Evolutionary conservation across 2,329 filamentous ascomycete species (phyloP).

Genomic region (Hypoxylon sp.): DNA sequence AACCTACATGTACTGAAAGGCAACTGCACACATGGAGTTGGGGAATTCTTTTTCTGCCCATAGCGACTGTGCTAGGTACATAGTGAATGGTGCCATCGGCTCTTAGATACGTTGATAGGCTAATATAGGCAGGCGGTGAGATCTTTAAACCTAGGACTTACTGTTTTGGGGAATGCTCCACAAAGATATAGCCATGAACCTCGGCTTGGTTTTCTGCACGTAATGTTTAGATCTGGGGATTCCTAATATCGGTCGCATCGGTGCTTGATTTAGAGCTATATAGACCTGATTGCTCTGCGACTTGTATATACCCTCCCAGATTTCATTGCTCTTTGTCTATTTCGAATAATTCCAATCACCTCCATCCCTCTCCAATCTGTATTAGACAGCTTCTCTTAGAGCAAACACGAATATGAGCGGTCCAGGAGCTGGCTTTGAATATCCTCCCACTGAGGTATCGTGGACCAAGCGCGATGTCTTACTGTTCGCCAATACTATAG

Average conservation of each 20-base stretch:
- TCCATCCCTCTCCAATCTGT: background rate
- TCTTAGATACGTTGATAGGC: conserved; percentile 1
- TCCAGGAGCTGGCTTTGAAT: conserved; percentile 81
- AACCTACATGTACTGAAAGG: background rate
- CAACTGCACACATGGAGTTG: background rate
- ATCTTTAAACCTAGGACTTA: background rate
- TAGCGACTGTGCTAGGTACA: background rate
- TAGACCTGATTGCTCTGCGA: background rate
- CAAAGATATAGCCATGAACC: conserved; percentile 29
- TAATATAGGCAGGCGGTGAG: conserved; percentile 25
- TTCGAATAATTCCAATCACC: background rate
- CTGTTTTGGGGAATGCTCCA: conserved; percentile 3
- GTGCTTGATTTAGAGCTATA: conserved; percentile 7
- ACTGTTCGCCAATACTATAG: conserved; percentile 92
- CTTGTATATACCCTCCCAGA: background rate
- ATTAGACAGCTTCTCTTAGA: background rate
- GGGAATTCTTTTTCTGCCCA: background rate
- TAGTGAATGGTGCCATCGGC: background rate
- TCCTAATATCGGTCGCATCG: conserved; percentile 19
- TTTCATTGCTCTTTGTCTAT: background rate
- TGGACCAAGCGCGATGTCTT: conserved; percentile 92
- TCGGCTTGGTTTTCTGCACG: conserved; percentile 35
- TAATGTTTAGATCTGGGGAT: conserved; percentile 14
- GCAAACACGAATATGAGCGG: conserved; percentile 58
- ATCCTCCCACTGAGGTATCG: conserved; percentile 79